Base-by-base conservation (phyloP, 768 basidiomycete species). In the Termitomyces heimii region DNA sequence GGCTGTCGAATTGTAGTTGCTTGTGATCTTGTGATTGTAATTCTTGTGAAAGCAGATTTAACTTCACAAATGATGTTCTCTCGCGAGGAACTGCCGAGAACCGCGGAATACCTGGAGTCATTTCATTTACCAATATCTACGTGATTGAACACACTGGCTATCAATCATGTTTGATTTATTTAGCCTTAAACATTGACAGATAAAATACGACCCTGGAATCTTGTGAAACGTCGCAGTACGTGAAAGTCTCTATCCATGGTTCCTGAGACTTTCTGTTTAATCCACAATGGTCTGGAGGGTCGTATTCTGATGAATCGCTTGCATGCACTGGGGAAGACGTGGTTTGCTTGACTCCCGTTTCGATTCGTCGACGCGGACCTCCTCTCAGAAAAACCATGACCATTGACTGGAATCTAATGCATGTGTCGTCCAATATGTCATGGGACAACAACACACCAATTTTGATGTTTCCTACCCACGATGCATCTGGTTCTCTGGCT, bases 141-240 rank as follows among this genome's bases (percentile, higher is more conserved):
- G 12, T 40, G 29, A 24, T 32, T 54, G 34, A 28, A 54, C 18
- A 26, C n/a, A 39, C 13, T 42, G 40, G 14, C 35, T 32, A 13
- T 35, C 20, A 16, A 37, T 37, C 32, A 51, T 56, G 50, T 26
- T 46, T n/a, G n/a, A n/a, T n/a, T n/a, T n/a, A n/a, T n/a, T n/a
- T n/a, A n/a, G n/a, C n/a, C n/a, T n/a, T n/a, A n/a, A n/a, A n/a
- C n/a, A n/a, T n/a, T n/a, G n/a, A n/a, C n/a, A n/a, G n/a, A n/a
- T n/a, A n/a, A n/a, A n/a, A n/a, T n/a, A n/a, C n/a, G n/a, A n/a
- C n/a, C n/a, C n/a, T n/a, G n/a, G n/a, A n/a, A n/a, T n/a, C n/a
- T 72, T 86, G 37, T 71, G 84, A 53, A 85, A 84, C 4, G 82
- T 82, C 22, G 84, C 83, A 60, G 84, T 84, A 68, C 65, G 80